phyloP scores from a whole-genome alignment of 768 basidiomycete genomes.

The Russula olivacea region DNA sequence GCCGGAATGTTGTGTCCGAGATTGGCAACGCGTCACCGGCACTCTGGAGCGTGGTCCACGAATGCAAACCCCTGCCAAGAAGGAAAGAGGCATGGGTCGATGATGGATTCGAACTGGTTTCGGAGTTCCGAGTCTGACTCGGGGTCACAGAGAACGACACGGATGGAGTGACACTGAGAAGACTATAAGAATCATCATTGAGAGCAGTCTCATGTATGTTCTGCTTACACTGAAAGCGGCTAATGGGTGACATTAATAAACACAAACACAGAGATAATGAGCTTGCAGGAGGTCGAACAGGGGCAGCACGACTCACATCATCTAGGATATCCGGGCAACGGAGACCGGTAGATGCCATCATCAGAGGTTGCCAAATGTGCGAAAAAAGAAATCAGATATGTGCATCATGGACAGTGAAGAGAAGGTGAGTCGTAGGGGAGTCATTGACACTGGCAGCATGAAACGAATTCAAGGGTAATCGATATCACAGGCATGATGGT shows the following conservation, averaged over 20 bases:
- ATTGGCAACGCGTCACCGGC: conserved; percentile 27
- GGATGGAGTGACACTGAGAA: neutral
- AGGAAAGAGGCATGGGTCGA: conserved; percentile 25
- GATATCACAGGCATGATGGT: no score
- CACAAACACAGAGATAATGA: neutral
- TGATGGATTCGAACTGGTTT: neutral
- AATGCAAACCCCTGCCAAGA: conserved; percentile 22
- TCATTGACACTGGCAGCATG: no score
- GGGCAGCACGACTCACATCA: neutral
- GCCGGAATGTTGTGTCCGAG: conserved; percentile 29
- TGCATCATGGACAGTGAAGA: no score
- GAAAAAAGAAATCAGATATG: no score
- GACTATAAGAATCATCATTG: neutral
- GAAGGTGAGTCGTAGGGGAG: no score
- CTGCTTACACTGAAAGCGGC: neutral
- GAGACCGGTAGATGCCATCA: no score
- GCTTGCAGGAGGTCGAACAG: neutral
- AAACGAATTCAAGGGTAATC: no score
- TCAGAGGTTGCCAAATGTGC: neutral
- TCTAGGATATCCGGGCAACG: no score
- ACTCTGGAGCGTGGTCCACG: conserved; percentile 29
- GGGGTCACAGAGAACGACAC: conserved; percentile 17
- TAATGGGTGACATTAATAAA: no score
- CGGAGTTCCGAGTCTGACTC: neutral
- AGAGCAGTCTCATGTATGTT: neutral